Evolutionary conservation across 2,329 filamentous ascomycete genomes (phyloP), one percentile per base, ranked within the genome.

Genomic region (Stagonosporopsis chrysanthemi): DNA sequence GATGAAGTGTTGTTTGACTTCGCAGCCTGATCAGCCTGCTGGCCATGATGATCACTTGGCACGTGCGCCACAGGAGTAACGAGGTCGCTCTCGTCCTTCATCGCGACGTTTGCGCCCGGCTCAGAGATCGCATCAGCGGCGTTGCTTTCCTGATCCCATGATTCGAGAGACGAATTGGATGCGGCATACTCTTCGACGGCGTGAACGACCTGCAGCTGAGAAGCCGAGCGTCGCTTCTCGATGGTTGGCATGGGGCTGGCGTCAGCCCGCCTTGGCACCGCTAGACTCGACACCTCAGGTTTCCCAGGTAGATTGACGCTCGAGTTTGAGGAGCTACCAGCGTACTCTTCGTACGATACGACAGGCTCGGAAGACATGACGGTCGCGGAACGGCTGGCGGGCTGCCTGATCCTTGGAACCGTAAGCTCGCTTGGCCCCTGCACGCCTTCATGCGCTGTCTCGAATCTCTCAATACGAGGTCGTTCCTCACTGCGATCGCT

Each of bases 91-190:
- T 70, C 67, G 58, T 71, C 65, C 42, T 59, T 64, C 63, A 68
- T 66, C 50, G 67, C 68, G 56, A 63, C 64, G 40, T 60, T 49
- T 50, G 64, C 62, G 52, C 64, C 67, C 26, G 60, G 63, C 48
- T 67, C 70, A 12, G 66, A 67, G 17, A 64, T 67, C 49, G 70
- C 68, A 35, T 64, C 67, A 49, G 63, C 63, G 33, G 50, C 52
- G 51, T 63, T 52, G 46, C 68, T 70, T 45, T 72, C 67, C 53
- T 66, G 67, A 24, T 72, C 68, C 68, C 68, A 73, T 66, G 71
- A 72, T 48, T 68, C 67, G 55, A 68, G 54, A 38, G 73, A 74
- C 43, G 72, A 71, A 59, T 63, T 64, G 40, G 68, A 70, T 40
- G 68, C 63, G 24, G 67, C 54, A 53, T 66, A 66, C 56, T 67